A percentile compares a stretch with the other conserved stretches of the same genome.
Conservation (phyloP, 768 basidiomycete species). For the Leccinum sublutescens region DNA sequence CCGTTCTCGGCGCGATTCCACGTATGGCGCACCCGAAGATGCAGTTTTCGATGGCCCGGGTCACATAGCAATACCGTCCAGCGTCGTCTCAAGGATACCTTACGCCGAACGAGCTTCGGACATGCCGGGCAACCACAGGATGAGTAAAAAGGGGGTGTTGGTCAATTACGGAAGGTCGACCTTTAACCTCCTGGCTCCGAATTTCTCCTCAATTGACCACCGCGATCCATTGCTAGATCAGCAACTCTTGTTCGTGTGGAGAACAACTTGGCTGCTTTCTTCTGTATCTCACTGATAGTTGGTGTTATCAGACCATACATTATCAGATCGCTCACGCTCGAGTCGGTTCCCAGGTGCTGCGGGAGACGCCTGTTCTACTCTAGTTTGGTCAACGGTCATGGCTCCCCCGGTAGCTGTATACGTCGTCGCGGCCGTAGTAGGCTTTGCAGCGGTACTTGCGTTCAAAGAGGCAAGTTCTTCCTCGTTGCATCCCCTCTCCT, state of each 20-base stretch:
- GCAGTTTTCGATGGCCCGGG: conserved; percentile 77
- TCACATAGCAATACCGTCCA: conserved; percentile 68
- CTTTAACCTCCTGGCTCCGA: no score
- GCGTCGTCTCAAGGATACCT: conserved; percentile 72
- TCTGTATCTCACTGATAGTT: conserved; percentile 1
- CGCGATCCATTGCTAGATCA: no score
- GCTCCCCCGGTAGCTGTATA: conserved; percentile 42
- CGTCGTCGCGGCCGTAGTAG: conserved; percentile 48
- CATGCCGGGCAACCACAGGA: no score
- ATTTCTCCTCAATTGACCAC: no score
- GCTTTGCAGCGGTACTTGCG: conserved; percentile 48
- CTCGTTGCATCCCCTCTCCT: background rate
- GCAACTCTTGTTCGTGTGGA: no score
- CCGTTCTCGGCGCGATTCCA: conserved; percentile 65
- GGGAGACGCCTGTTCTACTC: conserved; percentile 6
- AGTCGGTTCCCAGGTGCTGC: conserved; percentile 10
- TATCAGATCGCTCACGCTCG: background rate
- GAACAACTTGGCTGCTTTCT: no score
- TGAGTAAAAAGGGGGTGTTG: no score
- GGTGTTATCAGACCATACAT: background rate
- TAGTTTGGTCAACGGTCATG: conserved; percentile 17
- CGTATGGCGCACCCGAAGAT: conserved; percentile 49
- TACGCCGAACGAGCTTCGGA: conserved; percentile 40
- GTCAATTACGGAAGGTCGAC: no score
- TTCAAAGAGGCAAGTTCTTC: conserved; percentile 54